Percentiles rank a stretch among this genome's conserved stretches.
Conservation (phyloP, 371 early-diverging fungal species). For the Blakeslea trispora region DNA sequence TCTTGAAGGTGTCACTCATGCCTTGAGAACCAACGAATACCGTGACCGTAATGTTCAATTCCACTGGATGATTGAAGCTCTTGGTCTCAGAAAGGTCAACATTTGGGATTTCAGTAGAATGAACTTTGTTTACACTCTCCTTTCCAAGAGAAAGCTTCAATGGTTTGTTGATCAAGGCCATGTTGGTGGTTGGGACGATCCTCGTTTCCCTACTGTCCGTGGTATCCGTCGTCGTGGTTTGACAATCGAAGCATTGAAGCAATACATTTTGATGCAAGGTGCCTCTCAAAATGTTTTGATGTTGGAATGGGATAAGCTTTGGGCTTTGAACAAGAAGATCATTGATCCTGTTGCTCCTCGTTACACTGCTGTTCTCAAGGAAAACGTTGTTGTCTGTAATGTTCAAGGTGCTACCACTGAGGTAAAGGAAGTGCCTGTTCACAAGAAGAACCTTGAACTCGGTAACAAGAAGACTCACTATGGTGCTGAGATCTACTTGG, state of each 20-base stretch:
- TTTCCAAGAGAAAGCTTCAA: constrained; percentile 99
- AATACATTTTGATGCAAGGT: constrained; percentile 99
- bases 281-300: constrained; percentile 94
- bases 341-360: constrained; percentile 97
- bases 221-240: constrained; percentile 99
- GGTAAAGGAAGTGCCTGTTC: constrained; percentile 76
- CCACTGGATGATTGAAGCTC: constrained; percentile 96
- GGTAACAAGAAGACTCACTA: constrained; percentile 90
- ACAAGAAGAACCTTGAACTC: constrained; percentile 96
- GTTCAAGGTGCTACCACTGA: constrained; percentile 61
- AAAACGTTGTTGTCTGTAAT: constrained; percentile 68
- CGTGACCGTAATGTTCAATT: constrained; percentile 99
- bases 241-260: constrained; percentile 97
- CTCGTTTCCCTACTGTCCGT: constrained; percentile 98
- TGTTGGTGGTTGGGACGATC: constrained; percentile 99
- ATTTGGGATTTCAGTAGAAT: constrained; percentile 96
- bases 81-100: constrained; percentile 85
- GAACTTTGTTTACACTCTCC: constrained; percentile 99
- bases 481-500: constrained; percentile 80
- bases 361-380: constrained; percentile 80
- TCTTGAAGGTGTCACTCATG: constrained; percentile 98
- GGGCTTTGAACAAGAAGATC: constrained; percentile 98
- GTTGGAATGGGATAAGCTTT: constrained; percentile 99
- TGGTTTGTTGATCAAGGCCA: constrained; percentile 94
- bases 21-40: constrained; percentile 99